These are phyloP conservation scores for Alternaria hordeiaustralica DNA, from an alignment of 2,329 filamentous ascomycete species.

Conservation along the genomic window DNA sequence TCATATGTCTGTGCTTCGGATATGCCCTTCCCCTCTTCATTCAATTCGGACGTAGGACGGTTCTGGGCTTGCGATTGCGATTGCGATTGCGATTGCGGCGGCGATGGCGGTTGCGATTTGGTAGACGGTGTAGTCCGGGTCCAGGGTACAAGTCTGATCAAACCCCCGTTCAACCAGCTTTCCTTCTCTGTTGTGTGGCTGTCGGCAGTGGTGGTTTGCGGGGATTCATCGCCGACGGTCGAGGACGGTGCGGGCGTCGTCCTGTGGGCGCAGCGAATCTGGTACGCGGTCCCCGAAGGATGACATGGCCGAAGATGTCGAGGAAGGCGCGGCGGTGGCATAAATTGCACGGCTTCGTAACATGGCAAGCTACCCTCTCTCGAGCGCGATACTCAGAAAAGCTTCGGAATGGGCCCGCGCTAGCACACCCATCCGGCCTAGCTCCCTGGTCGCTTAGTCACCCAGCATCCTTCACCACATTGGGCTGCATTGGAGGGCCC, in stretches of 20 bases:
- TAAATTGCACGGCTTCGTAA: slow-evolving; percentile 49
- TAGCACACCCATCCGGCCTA: slow-evolving; percentile 17
- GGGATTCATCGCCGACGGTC: slow-evolving; percentile 17
- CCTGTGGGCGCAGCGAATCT: slow-evolving; percentile 40
- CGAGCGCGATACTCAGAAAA: slow-evolving; percentile 19
- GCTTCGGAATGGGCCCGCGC: slow-evolving; percentile 19
- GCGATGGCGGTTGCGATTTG: background rate
- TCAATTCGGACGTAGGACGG: background rate
- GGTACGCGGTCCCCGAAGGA: slow-evolving; percentile 49
- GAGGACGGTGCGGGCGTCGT: slow-evolving; percentile 19
- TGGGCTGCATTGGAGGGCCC: background rate
- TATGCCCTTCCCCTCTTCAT: background rate
- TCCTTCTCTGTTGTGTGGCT: background rate
- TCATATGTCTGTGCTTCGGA: background rate
- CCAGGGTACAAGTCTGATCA: background rate
- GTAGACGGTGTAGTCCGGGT: background rate
- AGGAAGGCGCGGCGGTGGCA: slow-evolving; percentile 52
- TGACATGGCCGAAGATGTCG: slow-evolving; percentile 53
- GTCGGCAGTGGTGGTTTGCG: slow-evolving; percentile 5
- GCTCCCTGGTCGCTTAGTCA: slow-evolving; percentile 27
- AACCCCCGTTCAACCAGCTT: slow-evolving; percentile 10
- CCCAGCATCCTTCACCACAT: slow-evolving; percentile 17
- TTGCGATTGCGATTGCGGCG: background rate
- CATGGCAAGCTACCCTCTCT: slow-evolving; percentile 38
- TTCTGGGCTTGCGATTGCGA: background rate